Evolutionary conservation across 2,329 filamentous ascomycete genomes (phyloP).

Genomic region (Calonectria henricotiae): DNA sequence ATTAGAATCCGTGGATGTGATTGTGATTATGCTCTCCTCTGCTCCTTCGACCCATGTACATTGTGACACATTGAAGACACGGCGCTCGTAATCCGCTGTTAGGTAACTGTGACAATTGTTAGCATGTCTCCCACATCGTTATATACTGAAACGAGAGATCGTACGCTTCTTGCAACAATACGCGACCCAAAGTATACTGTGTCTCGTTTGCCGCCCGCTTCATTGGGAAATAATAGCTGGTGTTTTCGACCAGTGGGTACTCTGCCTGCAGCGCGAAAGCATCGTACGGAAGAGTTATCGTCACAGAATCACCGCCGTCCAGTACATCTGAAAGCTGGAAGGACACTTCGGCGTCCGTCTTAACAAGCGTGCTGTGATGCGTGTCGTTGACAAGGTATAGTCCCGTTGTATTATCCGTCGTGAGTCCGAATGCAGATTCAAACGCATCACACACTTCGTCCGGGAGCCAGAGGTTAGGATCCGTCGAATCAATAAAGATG

Average conservation of each 20-base stretch:
- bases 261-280: slow-evolving; percentile 38
- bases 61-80: slow-evolving; percentile 34
- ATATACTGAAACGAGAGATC: background rate
- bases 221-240: slow-evolving; percentile 40
- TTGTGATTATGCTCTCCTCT: slow-evolving; percentile 13
- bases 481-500: slow-evolving; percentile 30
- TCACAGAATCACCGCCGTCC: slow-evolving; percentile 17
- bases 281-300: slow-evolving; percentile 40
- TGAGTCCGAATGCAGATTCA: slow-evolving; percentile 19
- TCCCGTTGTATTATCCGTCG: slow-evolving; percentile 17
- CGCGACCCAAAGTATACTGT: slow-evolving; percentile 40
- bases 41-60: slow-evolving; percentile 19
- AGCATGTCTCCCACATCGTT: background rate
- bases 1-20: background rate
- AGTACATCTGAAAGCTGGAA: slow-evolving; percentile 14
- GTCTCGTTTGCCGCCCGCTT: slow-evolving; percentile 40
- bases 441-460: slow-evolving; percentile 10
- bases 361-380: background rate
- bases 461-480: slow-evolving; percentile 23
- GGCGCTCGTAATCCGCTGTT: slow-evolving; percentile 42
- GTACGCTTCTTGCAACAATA: slow-evolving; percentile 41
- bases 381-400: slow-evolving; percentile 28
- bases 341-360: slow-evolving; percentile 11
- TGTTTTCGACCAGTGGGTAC: slow-evolving; percentile 34
- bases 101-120: slow-evolving; percentile 7